These are phyloP conservation scores for Termitomyces sp. DNA, from an alignment of 768 basidiomycete genomes.

Conservation along the genomic window DNA sequence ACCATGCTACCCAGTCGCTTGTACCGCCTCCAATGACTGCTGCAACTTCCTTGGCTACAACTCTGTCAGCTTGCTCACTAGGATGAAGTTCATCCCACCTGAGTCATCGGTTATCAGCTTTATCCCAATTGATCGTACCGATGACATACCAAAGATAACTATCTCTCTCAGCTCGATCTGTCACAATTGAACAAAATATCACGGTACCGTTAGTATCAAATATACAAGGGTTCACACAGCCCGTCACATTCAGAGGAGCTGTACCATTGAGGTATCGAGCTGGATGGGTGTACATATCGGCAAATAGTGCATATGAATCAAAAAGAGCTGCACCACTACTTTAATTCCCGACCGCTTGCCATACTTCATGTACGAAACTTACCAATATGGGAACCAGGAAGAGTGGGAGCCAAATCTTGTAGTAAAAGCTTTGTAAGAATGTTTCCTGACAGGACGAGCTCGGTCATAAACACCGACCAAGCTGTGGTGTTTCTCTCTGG, in stretches of 20 bases:
- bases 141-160: slow-evolving; percentile 43
- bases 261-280: slow-evolving; percentile 56
- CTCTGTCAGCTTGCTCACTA: slow-evolving; percentile 27
- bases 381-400: slow-evolving; percentile 57
- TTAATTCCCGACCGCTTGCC: background rate
- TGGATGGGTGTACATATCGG: slow-evolving; percentile 51
- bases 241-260: slow-evolving; percentile 52
- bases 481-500: slow-evolving; percentile 46
- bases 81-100: slow-evolving; percentile 37
- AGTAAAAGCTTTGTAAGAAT: slow-evolving; percentile 45
- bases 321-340: slow-evolving; percentile 39
- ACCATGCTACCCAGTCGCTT: slow-evolving; percentile 35
- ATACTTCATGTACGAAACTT: background rate
- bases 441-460: slow-evolving; percentile 47
- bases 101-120: background rate
- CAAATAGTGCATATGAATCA: slow-evolving; percentile 54
- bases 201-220: slow-evolving; percentile 20
- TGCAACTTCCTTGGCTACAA: slow-evolving; percentile 38
- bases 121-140: background rate
- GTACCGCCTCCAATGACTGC: slow-evolving; percentile 29
- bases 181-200: slow-evolving; percentile 20
- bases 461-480: slow-evolving; percentile 51
- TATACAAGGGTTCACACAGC: slow-evolving; percentile 43
- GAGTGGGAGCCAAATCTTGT: slow-evolving; percentile 34
- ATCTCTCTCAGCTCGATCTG: slow-evolving; percentile 18